Evolutionary conservation across 2,329 filamentous ascomycete genomes (phyloP).

Genomic region (Xylariaceae sp.): DNA sequence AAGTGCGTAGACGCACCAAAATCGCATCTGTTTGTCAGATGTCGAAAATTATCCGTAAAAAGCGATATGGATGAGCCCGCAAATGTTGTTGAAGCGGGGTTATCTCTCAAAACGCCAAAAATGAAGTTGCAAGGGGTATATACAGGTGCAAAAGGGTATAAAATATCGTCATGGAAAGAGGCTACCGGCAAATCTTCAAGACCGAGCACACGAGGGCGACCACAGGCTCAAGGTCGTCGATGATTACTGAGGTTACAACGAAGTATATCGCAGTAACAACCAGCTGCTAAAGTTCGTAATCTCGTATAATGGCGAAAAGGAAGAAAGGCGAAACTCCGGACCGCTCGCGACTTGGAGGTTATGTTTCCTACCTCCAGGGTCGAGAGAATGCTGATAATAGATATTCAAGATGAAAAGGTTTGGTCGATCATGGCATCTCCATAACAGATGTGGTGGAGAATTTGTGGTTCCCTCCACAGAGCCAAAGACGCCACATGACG

Average conservation of each 20-base stretch:
- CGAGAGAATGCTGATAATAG: slow-evolving; percentile 36
- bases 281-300: slow-evolving; percentile 34
- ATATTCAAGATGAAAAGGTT: slow-evolving; percentile 26
- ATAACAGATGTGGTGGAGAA: slow-evolving; percentile 27
- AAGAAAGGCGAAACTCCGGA: slow-evolving; percentile 36
- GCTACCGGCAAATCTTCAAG: slow-evolving; percentile 19
- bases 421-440: slow-evolving; percentile 19
- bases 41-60: slow-evolving; percentile 3
- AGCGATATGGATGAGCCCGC: slow-evolving; percentile 20
- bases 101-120: slow-evolving; percentile 32
- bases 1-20: slow-evolving; percentile 5
- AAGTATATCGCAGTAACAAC: slow-evolving; percentile 28
- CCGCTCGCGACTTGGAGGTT: slow-evolving; percentile 35
- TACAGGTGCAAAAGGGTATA: slow-evolving; percentile 29
- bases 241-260: slow-evolving; percentile 26
- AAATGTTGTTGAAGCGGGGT: slow-evolving; percentile 35
- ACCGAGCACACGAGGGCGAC: slow-evolving; percentile 39
- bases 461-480: slow-evolving; percentile 27
- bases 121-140: slow-evolving; percentile 26
- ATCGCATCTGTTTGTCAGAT: slow-evolving; percentile 13
- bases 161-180: slow-evolving; percentile 34
- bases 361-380: slow-evolving; percentile 32
- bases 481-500: slow-evolving; percentile 37
- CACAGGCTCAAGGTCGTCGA: slow-evolving; percentile 37
- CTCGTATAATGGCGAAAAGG: slow-evolving; percentile 34